Evolutionary conservation across 129 eudicot genomes (phyloP).

Genomic region (Artemisia argyi): DNA sequence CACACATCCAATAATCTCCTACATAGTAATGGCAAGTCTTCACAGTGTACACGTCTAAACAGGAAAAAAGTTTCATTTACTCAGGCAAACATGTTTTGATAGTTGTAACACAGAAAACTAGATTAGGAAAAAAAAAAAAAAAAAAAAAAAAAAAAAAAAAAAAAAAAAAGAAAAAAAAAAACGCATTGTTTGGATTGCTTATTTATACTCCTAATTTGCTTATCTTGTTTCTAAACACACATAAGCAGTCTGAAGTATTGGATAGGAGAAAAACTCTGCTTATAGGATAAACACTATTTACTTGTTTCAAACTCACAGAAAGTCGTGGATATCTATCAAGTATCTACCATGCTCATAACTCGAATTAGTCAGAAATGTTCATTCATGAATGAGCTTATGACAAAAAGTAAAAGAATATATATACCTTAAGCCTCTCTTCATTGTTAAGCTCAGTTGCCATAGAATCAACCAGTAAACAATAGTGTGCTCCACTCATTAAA

Average conservation of each 20-base stretch:
- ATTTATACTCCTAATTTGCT: too few relatives aligned
- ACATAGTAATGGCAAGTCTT: not conserved
- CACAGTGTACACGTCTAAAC: not conserved
- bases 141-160: not conserved
- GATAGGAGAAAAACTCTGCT: too few relatives aligned
- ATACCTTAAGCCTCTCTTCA: conserved; percentile 91
- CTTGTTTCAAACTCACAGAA: not conserved
- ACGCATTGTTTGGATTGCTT: too few relatives aligned
- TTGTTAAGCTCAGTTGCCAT: conserved; percentile 81
- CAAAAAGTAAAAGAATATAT: not conserved
- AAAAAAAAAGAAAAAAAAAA: not conserved
- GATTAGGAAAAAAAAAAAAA: not conserved
- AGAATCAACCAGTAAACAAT: conserved; percentile 81
- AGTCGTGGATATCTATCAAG: not conserved
- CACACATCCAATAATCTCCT: not conserved
- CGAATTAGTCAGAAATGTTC: not conserved
- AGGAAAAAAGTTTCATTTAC: not conserved
- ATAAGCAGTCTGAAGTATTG: too few relatives aligned
- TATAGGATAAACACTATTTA: too few relatives aligned
- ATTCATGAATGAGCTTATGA: not conserved
- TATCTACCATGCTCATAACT: not conserved
- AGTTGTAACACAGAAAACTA: not conserved
- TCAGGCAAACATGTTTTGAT: not conserved
- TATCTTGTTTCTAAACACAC: too few relatives aligned
- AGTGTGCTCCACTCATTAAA: conserved; percentile 56